Conservation (phyloP, 129 eudicot genomes). For the Pseudognaphalium luteoalbum region DNA sequence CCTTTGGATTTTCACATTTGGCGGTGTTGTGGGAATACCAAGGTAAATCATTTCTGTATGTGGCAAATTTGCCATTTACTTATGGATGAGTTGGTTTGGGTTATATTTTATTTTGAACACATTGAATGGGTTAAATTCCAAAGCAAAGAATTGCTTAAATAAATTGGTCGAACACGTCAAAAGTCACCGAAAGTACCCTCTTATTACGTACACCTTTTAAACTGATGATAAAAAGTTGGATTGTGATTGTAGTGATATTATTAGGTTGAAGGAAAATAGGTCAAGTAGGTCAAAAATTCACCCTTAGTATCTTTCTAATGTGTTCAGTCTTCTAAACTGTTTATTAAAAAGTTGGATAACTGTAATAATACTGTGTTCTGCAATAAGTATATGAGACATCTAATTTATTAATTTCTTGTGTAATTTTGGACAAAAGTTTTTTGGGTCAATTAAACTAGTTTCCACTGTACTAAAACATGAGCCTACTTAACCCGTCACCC, state of each 20-base stretch:
- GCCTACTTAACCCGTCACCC: neutral
- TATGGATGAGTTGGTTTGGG: neutral
- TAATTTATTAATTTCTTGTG: neutral
- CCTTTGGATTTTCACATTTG: conserved; percentile 82
- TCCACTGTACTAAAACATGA: neutral
- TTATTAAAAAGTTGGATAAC: no score
- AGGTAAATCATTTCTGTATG: conserved; percentile 44
- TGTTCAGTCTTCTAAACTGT: no score
- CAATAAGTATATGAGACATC: neutral
- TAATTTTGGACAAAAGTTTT: neutral
- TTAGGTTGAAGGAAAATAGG: no score
- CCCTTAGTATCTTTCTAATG: no score
- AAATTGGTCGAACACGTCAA: neutral
- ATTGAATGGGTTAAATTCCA: neutral
- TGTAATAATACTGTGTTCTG: no score
- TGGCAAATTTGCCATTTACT: neutral
- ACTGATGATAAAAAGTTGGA: neutral
- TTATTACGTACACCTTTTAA: neutral
- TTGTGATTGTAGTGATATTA: neutral
- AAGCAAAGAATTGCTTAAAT: neutral
- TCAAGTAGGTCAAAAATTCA: neutral
- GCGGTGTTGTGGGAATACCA: conserved; percentile 93
- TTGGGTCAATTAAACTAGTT: neutral
- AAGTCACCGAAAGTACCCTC: neutral
- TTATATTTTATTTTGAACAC: neutral